A percentile compares a stretch with the other conserved stretches of the same genome.
Conservation (phyloP, 140 eudicot genomes). For the Cichorium intybus region DNA sequence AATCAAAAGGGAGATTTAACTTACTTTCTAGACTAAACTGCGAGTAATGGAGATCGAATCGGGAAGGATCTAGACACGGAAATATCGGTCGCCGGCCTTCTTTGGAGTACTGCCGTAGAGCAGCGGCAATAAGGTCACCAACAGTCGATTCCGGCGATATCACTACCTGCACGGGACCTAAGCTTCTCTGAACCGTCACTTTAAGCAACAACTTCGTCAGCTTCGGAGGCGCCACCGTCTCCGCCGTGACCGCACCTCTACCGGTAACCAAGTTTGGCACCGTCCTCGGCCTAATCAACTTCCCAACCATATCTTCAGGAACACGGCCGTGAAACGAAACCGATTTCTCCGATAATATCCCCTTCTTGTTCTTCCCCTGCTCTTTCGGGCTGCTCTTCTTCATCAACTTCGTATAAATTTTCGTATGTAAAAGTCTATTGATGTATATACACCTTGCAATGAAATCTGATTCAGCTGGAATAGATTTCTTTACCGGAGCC, state of each 20-base stretch:
- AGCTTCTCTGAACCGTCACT: constrained; percentile 77
- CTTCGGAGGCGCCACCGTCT: constrained; percentile 32
- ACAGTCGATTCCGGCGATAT: constrained; percentile 70
- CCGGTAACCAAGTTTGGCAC: constrained; percentile 60
- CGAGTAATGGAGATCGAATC: constrained; percentile 82
- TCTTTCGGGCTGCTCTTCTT: constrained; percentile 41
- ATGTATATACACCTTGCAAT: background rate
- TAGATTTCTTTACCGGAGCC: constrained; percentile 34
- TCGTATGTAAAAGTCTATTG: constrained; percentile 1
- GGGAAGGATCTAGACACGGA: constrained; percentile 30
- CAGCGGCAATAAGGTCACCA: constrained; percentile 63
- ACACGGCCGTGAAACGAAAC: constrained; percentile 61
- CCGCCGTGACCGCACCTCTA: constrained; percentile 8
- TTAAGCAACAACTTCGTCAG: constrained; percentile 74
- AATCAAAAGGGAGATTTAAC: constrained; percentile 13
- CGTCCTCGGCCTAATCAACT: constrained; percentile 65
- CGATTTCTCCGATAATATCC: constrained; percentile 46
- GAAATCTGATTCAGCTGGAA: background rate
- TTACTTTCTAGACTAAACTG: constrained; percentile 93
- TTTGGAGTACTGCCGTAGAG: constrained; percentile 53
- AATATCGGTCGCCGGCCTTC: constrained; percentile 75
- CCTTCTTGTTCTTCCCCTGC: constrained; percentile 52
- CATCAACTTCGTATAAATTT: constrained; percentile 38
- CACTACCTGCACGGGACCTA: constrained; percentile 72
- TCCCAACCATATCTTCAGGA: constrained; percentile 31